Conservation (phyloP, 2,329 filamentous ascomycete genomes). For the Fusarium liriodendri region DNA sequence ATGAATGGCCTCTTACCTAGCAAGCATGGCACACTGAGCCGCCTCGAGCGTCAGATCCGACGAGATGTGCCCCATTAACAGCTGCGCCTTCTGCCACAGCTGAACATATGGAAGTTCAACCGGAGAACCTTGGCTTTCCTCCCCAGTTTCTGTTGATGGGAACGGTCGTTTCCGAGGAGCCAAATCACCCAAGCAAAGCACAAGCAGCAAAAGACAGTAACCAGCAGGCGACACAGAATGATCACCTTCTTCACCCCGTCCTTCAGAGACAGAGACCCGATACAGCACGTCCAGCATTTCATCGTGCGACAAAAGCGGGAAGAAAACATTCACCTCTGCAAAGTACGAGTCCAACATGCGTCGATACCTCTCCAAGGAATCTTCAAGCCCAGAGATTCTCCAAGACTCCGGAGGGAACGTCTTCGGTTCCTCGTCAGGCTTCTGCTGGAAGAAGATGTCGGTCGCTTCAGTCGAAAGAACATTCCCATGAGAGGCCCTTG, state of each 20-base stretch:
- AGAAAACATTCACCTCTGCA: constrained; percentile 43
- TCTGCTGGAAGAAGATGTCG: constrained; percentile 20
- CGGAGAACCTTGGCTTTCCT: neutral
- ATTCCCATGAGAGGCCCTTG: neutral
- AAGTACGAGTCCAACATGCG: constrained; percentile 32
- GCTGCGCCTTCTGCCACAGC: constrained; percentile 40
- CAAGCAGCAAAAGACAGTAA: constrained; percentile 11
- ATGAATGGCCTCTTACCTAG: constrained; percentile 35
- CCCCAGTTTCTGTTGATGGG: neutral
- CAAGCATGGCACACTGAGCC: constrained; percentile 44
- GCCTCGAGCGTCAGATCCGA: constrained; percentile 36
- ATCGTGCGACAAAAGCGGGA: constrained; percentile 14
- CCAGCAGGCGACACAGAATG: neutral
- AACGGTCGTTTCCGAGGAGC: neutral
- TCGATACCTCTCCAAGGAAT: neutral
- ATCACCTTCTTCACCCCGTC: neutral
- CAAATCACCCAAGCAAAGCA: constrained; percentile 13
- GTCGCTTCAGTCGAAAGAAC: constrained; percentile 14
- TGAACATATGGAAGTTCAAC: neutral
- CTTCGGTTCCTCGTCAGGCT: rapidly evolving
- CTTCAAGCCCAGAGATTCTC: constrained; percentile 2
- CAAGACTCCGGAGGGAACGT: constrained; percentile 1
- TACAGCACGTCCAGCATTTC: neutral
- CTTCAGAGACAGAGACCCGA: neutral
- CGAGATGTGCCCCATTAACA: constrained; percentile 36